These are phyloP conservation scores for Aureobasidium sp. DNA, from an alignment of 2,329 filamentous ascomycete genomes.

Conservation along the genomic window DNA sequence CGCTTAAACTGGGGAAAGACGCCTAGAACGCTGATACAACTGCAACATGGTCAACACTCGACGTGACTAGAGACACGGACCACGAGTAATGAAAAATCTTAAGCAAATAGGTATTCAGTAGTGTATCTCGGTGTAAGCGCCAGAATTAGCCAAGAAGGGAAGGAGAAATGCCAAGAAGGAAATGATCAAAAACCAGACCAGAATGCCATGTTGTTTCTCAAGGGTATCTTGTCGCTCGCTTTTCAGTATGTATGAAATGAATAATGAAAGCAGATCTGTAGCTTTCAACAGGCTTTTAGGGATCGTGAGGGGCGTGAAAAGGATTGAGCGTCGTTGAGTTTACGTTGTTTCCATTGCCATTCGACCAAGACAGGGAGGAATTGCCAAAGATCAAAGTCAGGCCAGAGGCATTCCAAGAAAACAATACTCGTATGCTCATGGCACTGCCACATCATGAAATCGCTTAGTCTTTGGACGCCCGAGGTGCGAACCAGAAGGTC, in stretches of 20 bases:
- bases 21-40: neutral
- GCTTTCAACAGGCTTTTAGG: constrained; percentile 4
- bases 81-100: neutral
- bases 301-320: neutral
- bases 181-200: constrained; percentile 9
- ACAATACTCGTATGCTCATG: constrained; percentile 89
- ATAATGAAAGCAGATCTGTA: neutral
- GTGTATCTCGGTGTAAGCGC: neutral
- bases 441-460: constrained; percentile 99
- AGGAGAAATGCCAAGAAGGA: neutral
- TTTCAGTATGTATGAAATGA: neutral
- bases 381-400: constrained; percentile 88
- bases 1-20: neutral
- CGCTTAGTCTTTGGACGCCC: constrained; percentile 83
- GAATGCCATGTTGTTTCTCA: neutral
- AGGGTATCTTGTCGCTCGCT: constrained; percentile 15
- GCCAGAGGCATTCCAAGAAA: constrained; percentile 89
- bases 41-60: neutral
- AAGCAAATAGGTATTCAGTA: neutral
- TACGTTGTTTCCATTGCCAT: constrained; percentile 63
- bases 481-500: constrained; percentile 90
- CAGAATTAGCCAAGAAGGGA: neutral
- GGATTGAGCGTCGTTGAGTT: constrained; percentile 29
- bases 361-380: constrained; percentile 89
- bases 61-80: neutral